Evolutionary conservation across 2,329 filamentous ascomycete genomes (phyloP), one percentile per base, ranked within the genome.

Genomic region (Cercospora sesami): DNA sequence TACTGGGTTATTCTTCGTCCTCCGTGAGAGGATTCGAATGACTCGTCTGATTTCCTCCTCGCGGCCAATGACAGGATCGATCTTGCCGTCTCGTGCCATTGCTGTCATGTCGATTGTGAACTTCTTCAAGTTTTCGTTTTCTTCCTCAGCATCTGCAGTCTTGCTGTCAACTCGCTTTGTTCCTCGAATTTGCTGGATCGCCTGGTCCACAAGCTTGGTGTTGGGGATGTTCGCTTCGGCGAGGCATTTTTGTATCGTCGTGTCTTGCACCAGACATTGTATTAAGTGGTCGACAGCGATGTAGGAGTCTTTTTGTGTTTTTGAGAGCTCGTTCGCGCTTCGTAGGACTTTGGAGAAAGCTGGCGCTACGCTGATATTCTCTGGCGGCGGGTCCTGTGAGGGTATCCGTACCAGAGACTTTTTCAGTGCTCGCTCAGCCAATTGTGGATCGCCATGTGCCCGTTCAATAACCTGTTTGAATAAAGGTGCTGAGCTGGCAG

Each of bases 51-150:
- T 97, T 80, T 98, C 95, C 78, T 97, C 94, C 79, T 98, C 94
- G 81, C 94, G 88, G 51, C 94, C 94, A 81, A 98, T 98, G 79
- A 98, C 94, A 2, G 94, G 94, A 79, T 98, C 94, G 67, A 98
- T 94, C 82, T 98, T 98, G 79, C 96, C 96, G 83, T 99, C 95
- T 79, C 94, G 87, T 68, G 95, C 95, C 89, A 97, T 90, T 60
- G 92, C 86, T 10, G 95, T 99, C 93, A 99, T 96, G 81, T 99
- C 95, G 76, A 98, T 95, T 66, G 95, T 98, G 81, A 97, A 99
- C 77, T 98, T 99, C 83, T 94, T 92, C 69, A 99, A 84, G 78
- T 97, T 97, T 81, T 99, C 95, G 76, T 94, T 92, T 76, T 97
- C 94, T 76, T 91, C 86, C 80, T 98, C 95, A 0, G 90, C 89